Evolutionary conservation across 768 basidiomycete species (phyloP).

Genomic region (Phylloporus rhodoxanthus): DNA sequence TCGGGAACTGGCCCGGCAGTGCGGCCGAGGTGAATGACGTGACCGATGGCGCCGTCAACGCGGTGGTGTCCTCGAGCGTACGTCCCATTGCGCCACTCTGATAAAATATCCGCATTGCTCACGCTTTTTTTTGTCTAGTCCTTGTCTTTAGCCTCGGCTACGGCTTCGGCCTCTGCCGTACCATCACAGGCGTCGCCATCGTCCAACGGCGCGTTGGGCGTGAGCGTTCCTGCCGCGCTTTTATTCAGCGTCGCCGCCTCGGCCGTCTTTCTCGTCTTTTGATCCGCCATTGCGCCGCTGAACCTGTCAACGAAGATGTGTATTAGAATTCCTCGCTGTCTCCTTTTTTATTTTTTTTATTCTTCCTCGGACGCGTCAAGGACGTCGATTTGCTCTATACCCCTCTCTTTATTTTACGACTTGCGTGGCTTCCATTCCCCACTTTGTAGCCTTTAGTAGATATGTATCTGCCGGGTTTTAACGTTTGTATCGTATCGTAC

Average conservation of each 20-base stretch:
- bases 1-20: background rate
- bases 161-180: background rate
- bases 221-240: conserved; percentile 1
- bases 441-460: background rate
- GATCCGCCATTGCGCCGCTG: background rate
- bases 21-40: background rate
- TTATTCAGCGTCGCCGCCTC: background rate
- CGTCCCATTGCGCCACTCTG: too few species aligned
- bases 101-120: background rate
- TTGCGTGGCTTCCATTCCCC: too few species aligned
- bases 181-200: background rate
- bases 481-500: background rate
- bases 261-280: background rate
- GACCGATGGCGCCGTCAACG: background rate
- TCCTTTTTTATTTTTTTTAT: background rate
- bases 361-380: background rate
- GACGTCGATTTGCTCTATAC: background rate
- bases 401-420: background rate
- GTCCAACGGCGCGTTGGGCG: conserved; percentile 12
- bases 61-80: background rate
- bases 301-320: too few species aligned
- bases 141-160: background rate
- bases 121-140: background rate
- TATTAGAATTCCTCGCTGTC: background rate
- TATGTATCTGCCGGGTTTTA: background rate